These are phyloP conservation scores for Picea engelmannii DNA, from an alignment of 83 land plant species.

Conservation along the genomic window DNA sequence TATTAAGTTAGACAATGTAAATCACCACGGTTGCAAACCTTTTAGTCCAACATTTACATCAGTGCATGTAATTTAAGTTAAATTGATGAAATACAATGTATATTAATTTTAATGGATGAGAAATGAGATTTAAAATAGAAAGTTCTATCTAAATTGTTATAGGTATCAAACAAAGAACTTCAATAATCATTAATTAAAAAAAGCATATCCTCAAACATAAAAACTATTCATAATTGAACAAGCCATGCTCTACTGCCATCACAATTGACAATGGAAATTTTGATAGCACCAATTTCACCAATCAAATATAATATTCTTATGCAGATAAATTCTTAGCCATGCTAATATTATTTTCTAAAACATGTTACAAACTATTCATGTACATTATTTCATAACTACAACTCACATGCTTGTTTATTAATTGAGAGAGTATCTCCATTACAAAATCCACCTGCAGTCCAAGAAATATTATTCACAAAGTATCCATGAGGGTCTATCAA, in stretches of 20 bases:
- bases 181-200: background rate
- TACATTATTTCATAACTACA: no score
- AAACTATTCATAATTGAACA: background rate
- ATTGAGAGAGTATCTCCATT: no score
- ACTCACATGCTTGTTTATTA: no score
- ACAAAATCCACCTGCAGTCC: no score
- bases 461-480: no score
- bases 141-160: background rate
- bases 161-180: background rate
- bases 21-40: background rate
- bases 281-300: no score
- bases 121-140: background rate
- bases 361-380: background rate
- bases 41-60: background rate
- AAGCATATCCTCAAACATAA: background rate
- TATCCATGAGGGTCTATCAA: no score
- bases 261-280: background rate
- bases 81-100: background rate
- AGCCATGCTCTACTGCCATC: background rate
- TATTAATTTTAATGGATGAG: background rate
- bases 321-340: background rate
- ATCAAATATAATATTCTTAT: background rate
- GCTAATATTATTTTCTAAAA: background rate
- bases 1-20: no score
- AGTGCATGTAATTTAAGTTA: background rate